Conservation (phyloP, 768 basidiomycete species). For the Tulasnella sp. region DNA sequence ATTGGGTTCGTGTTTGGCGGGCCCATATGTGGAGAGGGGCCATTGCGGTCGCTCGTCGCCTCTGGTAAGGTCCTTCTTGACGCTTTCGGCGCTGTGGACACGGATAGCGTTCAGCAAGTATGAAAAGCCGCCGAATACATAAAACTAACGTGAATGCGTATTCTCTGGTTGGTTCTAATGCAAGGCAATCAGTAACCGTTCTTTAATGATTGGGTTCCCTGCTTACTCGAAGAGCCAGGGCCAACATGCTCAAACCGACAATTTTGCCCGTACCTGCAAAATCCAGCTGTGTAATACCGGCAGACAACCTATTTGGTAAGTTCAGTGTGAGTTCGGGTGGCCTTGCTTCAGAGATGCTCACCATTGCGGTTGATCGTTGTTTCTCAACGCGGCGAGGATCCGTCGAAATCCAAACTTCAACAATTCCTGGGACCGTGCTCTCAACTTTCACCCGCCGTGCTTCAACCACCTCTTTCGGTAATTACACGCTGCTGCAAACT, state of each 20-base stretch:
- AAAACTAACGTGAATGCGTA: background rate
- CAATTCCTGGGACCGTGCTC: background rate
- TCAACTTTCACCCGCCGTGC: background rate
- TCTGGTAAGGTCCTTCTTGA: slow-evolving; percentile 55
- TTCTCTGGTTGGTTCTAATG: background rate
- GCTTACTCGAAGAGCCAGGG: slow-evolving; percentile 5
- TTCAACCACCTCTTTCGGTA: background rate
- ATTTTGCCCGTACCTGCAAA: background rate
- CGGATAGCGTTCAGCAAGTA: background rate
- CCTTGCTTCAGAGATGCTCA: background rate
- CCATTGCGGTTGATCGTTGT: background rate
- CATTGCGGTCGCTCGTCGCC: slow-evolving; percentile 63
- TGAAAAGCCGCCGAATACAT: background rate
- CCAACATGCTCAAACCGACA: background rate
- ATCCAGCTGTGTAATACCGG: background rate
- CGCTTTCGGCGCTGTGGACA: slow-evolving; percentile 47
- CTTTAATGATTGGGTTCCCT: background rate
- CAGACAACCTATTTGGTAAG: background rate
- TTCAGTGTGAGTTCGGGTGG: background rate
- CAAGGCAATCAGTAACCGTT: background rate
- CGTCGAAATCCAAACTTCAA: slow-evolving; percentile 4
- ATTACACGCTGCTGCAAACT: background rate
- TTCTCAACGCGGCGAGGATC: background rate
- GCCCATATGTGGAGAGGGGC: slow-evolving; percentile 71
- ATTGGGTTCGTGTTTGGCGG: slow-evolving; percentile 63